Evolutionary conservation across 768 basidiomycete genomes (phyloP).

Genomic region (Zangia roseola): DNA sequence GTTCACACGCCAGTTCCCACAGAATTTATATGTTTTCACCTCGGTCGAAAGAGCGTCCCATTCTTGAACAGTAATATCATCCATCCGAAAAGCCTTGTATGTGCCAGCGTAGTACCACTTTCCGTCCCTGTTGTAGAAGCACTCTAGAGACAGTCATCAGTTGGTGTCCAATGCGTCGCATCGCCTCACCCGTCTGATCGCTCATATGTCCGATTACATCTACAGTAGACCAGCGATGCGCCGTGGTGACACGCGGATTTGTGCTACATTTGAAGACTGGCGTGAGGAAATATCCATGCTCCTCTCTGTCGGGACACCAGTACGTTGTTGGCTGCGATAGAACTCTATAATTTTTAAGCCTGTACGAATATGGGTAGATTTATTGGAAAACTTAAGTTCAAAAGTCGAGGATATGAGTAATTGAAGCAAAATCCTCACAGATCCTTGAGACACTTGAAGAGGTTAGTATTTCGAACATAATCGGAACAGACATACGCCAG

Average conservation of each 20-base stretch:
- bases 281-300: slow-evolving; percentile 75
- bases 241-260: slow-evolving; percentile 72
- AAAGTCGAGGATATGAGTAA: not conserved
- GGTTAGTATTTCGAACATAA: slow-evolving; percentile 2
- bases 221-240: slow-evolving; percentile 70
- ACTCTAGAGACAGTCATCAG: slow-evolving; percentile 45
- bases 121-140: slow-evolving; percentile 78
- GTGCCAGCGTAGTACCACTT: slow-evolving; percentile 85
- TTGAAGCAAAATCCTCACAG: slow-evolving; percentile 42
- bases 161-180: not conserved
- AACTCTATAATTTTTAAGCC: slow-evolving; percentile 65
- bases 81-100: slow-evolving; percentile 65
- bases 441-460: slow-evolving; percentile 50
- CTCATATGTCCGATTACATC: slow-evolving; percentile 60
- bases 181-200: slow-evolving; percentile 56
- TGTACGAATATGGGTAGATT: slow-evolving; percentile 25
- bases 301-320: slow-evolving; percentile 82
- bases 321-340: slow-evolving; percentile 65
- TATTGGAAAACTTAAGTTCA: not conserved
- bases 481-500: slow-evolving; percentile 45
- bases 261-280: slow-evolving; percentile 78
- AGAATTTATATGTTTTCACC: slow-evolving; percentile 35
- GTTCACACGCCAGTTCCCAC: slow-evolving; percentile 2
- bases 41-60: slow-evolving; percentile 67
- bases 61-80: slow-evolving; percentile 63